Evolutionary conservation across 345 rosid genomes (phyloP), one percentile per base, ranked within the genome.

Genomic region (Eucalyptus regnans): DNA sequence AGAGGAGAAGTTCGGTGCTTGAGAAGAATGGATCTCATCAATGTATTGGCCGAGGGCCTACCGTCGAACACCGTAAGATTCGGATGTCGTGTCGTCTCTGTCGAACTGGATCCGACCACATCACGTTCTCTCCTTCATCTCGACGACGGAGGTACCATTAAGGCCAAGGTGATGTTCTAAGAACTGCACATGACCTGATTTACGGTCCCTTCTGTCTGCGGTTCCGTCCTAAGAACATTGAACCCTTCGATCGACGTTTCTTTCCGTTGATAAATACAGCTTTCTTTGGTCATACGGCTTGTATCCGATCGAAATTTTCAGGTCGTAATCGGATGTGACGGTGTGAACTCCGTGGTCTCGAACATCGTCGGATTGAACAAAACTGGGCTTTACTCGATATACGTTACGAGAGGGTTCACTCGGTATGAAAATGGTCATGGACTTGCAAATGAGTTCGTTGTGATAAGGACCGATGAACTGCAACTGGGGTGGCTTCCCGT

Each of bases 1-100:
- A 86, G 83, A 71, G 96, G 95, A 44, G 98, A 96, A 91, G 56
- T 87, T 22, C 93, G 96, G 64, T 92, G 94, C 89, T 51, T 96
- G 50, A 87, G 89, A 88, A 91, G 97, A 54, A 91, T 88, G 86
- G 94, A 93, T 89, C 90, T 96, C 51, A 86, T 96, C 16, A 86
- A 90, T 48, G 89, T 91, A 18, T 87, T 95, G 71, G 96, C 94
- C 43, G 88, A 90, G 86, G 87, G 90, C 86, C 90, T 94, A 88
- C 97, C 95, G 37, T 50, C 5, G 12, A 90, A 90, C 86, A 91
- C 93, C 12, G 66, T 95, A 27, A 91, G 89, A 15, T 91, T 92
- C 37, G 94, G 94, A n/a, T 88, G 88, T 50, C 86, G 86, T 20
- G 91, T 92, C 8, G n/a, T 80, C 6, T 90, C 90, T n/a, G 66